phyloP scores from a whole-genome alignment of 306 rosid genomes.

The Quercus suber region DNA sequence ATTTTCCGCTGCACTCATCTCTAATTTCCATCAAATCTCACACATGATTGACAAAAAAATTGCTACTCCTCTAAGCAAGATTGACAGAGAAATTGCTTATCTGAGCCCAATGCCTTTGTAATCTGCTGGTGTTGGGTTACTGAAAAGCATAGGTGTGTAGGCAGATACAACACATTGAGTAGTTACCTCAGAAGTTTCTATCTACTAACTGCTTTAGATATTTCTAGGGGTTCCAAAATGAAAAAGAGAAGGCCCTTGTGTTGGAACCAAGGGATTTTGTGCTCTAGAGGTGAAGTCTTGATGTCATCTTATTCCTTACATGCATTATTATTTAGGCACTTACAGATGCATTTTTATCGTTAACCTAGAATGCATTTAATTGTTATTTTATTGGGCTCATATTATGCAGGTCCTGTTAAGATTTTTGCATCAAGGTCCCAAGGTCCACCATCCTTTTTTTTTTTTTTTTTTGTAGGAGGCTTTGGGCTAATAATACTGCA shows the following conservation, averaged over 20 bases:
- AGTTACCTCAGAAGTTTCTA: not conserved
- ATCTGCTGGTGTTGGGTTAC: constrained; percentile 31
- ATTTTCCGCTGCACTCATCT: too few species aligned
- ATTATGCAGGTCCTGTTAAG: constrained; percentile 56
- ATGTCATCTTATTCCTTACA: not conserved
- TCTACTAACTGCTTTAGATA: constrained; percentile 1
- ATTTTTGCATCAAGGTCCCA: constrained; percentile 59
- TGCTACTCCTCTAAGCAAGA: constrained; percentile 47
- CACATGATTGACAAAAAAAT: too few species aligned
- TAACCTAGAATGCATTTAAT: too few species aligned
- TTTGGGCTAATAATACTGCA: not conserved
- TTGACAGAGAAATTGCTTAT: constrained; percentile 32
- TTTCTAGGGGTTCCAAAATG: constrained; percentile 46
- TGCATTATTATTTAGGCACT: too few species aligned
- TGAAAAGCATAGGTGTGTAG: constrained; percentile 43
- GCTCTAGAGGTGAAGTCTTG: constrained; percentile 60
- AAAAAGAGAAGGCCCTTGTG: constrained; percentile 65
- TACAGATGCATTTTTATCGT: too few species aligned
- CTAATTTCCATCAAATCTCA: too few species aligned
- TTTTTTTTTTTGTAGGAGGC: too few species aligned
- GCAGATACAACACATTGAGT: too few species aligned
- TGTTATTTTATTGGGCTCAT: too few species aligned
- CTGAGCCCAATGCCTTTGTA: constrained; percentile 59
- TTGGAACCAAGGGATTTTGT: constrained; percentile 75
- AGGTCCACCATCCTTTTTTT: constrained; percentile 7